Base-by-base conservation (phyloP, 1,139 yeast genomes). In the Saccharomycopsis crataegensis region DNA sequence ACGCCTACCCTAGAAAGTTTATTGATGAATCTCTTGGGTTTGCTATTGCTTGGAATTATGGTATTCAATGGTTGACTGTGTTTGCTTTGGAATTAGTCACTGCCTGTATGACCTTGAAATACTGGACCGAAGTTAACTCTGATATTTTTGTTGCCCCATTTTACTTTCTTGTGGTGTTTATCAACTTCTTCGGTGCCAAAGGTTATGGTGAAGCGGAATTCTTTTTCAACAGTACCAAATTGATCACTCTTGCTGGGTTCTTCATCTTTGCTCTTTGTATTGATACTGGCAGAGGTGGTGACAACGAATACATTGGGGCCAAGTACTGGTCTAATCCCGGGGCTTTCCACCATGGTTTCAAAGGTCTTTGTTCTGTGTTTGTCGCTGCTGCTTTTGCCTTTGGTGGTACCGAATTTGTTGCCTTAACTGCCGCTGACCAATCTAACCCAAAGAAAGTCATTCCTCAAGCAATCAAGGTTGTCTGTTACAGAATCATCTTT, bases 341-440 rank as follows among this genome's bases (percentile, higher is more conserved):
- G 53, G 78, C 96, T 6, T 82, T 75, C 71, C 79, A 74, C 59
- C 72, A 67, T 77, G 77, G 71, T 60, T 85, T 76, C 73, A 85
- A 85, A 66, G 95, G 94, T 62, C 83, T 90, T 32, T 83, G 91
- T 63, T 75, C 88, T 6, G 88, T 86, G 37, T 86, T 90, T 63
- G 89, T 90, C 51, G 79, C 84, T 37, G 94, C 96, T 33, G 94
- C 96, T 6, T 90, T 88, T 69, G 82, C 96, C 4, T 85, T 86
- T 63, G 90, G 91, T 53, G 94, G 94, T 62, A 80, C 88, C 48
- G 96, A 88, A 70, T 75, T 85, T 62, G 82, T 86, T 57, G 96
- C 95, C 53, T 74, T 91, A 61, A 91, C 96, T 38, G 94, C 96
- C 40, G 90, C 96, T 34, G 97, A 91, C 70, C 85, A 95, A 54